Evolutionary conservation across 768 basidiomycete genomes (phyloP).

Genomic region (Russula sp.): DNA sequence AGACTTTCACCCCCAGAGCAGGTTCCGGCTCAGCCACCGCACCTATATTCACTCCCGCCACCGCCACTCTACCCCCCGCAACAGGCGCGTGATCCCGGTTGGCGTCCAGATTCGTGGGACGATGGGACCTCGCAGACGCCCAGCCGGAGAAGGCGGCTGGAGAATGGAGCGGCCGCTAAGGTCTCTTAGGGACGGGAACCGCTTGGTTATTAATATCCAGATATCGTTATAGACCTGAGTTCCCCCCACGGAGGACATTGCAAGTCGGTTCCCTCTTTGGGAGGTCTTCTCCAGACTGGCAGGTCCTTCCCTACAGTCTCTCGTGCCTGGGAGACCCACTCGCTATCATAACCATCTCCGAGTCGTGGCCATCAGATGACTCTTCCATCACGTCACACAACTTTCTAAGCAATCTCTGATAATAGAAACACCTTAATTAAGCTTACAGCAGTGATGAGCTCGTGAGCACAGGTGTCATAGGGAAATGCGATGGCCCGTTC

Average conservation of each 20-base stretch:
- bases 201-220: slow-evolving; percentile 12
- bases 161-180: slow-evolving; percentile 28
- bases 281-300: background rate
- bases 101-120: slow-evolving; percentile 25
- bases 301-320: background rate
- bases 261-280: slow-evolving; percentile 7
- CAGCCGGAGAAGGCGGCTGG: slow-evolving; percentile 30
- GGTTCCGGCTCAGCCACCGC: slow-evolving; percentile 17
- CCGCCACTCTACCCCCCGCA: slow-evolving; percentile 24
- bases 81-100: slow-evolving; percentile 18
- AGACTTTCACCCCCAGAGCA: slow-evolving; percentile 46
- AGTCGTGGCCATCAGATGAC: slow-evolving; percentile 25
- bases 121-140: slow-evolving; percentile 34
- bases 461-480: background rate
- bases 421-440: slow-evolving; percentile 13
- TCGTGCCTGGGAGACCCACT: slow-evolving; percentile 14
- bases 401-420: slow-evolving; percentile 14
- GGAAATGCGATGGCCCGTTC: background rate
- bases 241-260: slow-evolving; percentile 4
- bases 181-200: slow-evolving; percentile 19
- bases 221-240: slow-evolving; percentile 15
- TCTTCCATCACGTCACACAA: slow-evolving; percentile 22
- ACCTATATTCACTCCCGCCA: slow-evolving; percentile 31
- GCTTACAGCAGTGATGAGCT: background rate
- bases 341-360: slow-evolving; percentile 28